Percentiles rank a stretch among this genome's conserved stretches.
These are phyloP conservation scores for Heracleum sosnowskyi DNA, from an alignment of 129 eudicot genomes.

Conservation along the genomic window DNA sequence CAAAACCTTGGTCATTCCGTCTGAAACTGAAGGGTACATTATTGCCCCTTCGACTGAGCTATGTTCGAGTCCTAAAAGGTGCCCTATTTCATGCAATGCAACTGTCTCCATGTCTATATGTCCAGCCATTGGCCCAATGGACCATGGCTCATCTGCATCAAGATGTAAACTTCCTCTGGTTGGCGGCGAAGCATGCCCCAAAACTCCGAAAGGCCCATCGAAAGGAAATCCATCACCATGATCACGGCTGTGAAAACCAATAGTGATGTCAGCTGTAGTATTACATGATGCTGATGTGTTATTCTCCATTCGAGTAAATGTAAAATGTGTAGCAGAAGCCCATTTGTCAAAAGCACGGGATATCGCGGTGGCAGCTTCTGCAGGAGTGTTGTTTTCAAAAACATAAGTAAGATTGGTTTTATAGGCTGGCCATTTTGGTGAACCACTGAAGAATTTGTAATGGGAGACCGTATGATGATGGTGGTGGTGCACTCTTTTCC, in stretches of 20 bases:
- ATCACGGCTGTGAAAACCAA: too few species aligned
- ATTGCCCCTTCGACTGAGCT: conserved; percentile 11
- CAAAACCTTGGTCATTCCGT: too few species aligned
- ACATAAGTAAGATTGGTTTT: conserved; percentile 5
- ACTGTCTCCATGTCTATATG: conserved; percentile 19
- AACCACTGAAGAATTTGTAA: conserved; percentile 6
- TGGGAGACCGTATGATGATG: conserved; percentile 14
- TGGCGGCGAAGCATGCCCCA: conserved; percentile 26
- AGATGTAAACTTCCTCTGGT: conserved; percentile 21
- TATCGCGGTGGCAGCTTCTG: conserved; percentile 3
- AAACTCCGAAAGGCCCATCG: conserved; percentile 20
- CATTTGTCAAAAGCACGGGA: conserved; percentile 18
- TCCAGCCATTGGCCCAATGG: neutral
- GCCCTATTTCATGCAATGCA: too few species aligned
- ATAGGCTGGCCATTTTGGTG: too few species aligned
- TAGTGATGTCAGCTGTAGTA: too few species aligned
- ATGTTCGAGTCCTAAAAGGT: conserved; percentile 17
- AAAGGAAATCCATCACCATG: conserved; percentile 31
- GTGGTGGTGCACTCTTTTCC: neutral
- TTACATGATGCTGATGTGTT: too few species aligned
- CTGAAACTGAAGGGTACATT: too few species aligned
- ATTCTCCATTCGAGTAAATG: conserved; percentile 9
- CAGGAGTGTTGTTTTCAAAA: neutral
- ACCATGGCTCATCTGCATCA: conserved; percentile 27
- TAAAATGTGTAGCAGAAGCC: conserved; percentile 16